phyloP scores from a whole-genome alignment of 2,329 filamentous ascomycete species.

The Davidsoniella virescens region DNA sequence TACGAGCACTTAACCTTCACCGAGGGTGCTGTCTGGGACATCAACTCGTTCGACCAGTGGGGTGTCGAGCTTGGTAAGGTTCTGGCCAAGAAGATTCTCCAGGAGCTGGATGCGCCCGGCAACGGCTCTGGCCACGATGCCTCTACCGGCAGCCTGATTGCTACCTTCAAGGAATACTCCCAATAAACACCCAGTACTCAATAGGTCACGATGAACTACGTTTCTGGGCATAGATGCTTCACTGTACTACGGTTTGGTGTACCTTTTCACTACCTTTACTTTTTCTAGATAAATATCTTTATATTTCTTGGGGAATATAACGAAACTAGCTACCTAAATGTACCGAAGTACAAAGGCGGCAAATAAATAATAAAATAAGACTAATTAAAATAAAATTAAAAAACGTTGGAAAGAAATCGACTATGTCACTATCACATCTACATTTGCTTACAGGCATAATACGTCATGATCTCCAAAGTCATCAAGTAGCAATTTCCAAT shows the following conservation, averaged over 20 bases:
- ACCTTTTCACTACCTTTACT: background rate
- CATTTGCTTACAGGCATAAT: too few relatives aligned
- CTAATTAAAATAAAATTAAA: too few relatives aligned
- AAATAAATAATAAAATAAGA: too few relatives aligned
- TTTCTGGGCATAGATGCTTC: background rate
- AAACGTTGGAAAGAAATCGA: too few relatives aligned
- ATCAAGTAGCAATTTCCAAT: too few relatives aligned
- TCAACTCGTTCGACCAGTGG: slow-evolving; percentile 99
- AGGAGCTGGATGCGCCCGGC: slow-evolving; percentile 67
- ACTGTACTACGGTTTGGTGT: background rate
- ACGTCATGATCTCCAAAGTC: too few relatives aligned
- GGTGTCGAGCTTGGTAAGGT: slow-evolving; percentile 96
- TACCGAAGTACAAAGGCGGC: too few relatives aligned
- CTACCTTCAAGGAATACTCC: slow-evolving; percentile 70
- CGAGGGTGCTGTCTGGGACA: slow-evolving; percentile 96
- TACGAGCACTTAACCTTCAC: slow-evolving; percentile 98
- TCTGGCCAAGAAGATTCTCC: slow-evolving; percentile 78
- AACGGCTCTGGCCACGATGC: slow-evolving; percentile 62
- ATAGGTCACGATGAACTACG: background rate
- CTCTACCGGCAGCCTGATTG: slow-evolving; percentile 78
- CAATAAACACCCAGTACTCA: slow-evolving; percentile 22
- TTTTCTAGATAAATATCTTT: background rate
- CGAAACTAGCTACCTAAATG: too few relatives aligned
- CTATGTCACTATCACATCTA: too few relatives aligned
- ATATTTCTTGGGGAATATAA: background rate